Percentiles rank a stretch among this genome's conserved stretches.
Evolutionary conservation across 2,329 filamentous ascomycete genomes (phyloP).

Genomic region (Ceratocystiopsis brevicomis): DNA sequence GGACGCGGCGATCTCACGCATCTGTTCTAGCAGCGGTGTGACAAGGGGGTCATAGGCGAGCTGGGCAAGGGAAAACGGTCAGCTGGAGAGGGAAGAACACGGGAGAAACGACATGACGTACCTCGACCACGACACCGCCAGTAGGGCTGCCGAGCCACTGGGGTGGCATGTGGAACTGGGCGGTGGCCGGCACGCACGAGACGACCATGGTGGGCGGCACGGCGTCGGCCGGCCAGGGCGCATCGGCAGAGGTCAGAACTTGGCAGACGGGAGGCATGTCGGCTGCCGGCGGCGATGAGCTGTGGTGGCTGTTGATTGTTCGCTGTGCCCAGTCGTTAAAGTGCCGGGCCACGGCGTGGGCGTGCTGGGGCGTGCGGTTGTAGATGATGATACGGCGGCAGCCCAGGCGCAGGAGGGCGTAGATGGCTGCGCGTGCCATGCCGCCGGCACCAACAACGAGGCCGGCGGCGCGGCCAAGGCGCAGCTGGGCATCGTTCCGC

Average conservation of each 20-base stretch:
- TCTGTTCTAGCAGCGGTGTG: constrained; percentile 49
- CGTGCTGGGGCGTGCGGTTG: constrained; percentile 45
- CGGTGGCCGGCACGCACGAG: constrained; percentile 51
- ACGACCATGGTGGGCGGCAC: constrained; percentile 51
- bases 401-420: constrained; percentile 53
- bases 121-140: constrained; percentile 54
- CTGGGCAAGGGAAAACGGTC: constrained; percentile 12
- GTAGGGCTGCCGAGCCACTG: constrained; percentile 53
- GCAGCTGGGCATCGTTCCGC: constrained; percentile 32
- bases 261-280: constrained; percentile 20
- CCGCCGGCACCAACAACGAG: constrained; percentile 45
- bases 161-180: constrained; percentile 49
- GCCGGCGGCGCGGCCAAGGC: constrained; percentile 30
- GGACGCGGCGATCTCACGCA: constrained; percentile 27
- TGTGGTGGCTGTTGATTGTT: neutral
- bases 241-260: constrained; percentile 36
- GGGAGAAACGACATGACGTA: constrained; percentile 11
- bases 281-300: neutral
- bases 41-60: constrained; percentile 52
- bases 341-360: constrained; percentile 42
- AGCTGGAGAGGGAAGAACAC: neutral
- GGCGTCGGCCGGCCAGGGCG: constrained; percentile 43
- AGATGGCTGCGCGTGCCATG: constrained; percentile 57
- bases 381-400: constrained; percentile 55
- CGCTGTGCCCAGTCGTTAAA: constrained; percentile 36